Conservation (phyloP, 2,329 filamentous ascomycete genomes). For the Rosellinia necatrix region DNA sequence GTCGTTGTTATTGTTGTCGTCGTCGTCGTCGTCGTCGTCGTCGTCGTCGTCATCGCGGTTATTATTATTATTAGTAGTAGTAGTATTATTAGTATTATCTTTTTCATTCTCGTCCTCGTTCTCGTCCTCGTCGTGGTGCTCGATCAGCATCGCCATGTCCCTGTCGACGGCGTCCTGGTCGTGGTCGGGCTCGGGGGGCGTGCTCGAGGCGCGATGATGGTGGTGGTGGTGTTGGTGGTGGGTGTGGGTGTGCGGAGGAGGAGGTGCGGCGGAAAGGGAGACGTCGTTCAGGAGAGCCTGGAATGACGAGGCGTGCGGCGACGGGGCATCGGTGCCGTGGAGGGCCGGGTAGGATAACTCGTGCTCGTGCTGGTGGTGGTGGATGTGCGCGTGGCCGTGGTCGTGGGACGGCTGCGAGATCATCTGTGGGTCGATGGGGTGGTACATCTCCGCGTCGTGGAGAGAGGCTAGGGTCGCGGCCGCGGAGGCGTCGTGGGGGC, state of each 20-base stretch:
- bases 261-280: slow-evolving; percentile 4
- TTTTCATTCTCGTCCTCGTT: too few species aligned
- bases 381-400: slow-evolving; percentile 50
- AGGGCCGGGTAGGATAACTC: too few species aligned
- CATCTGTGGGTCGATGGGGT: slow-evolving; percentile 65
- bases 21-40: slow-evolving; percentile 41
- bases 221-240: background rate
- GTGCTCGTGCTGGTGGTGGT: too few species aligned
- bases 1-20: slow-evolving; percentile 34
- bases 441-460: slow-evolving; percentile 47
- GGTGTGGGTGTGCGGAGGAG: background rate
- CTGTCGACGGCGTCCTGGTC: slow-evolving; percentile 34
- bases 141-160: slow-evolving; percentile 41
- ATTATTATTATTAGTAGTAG: too few species aligned
- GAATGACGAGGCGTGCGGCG: too few species aligned
- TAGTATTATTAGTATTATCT: too few species aligned
- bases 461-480: slow-evolving; percentile 36
- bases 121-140: too few species aligned
- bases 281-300: slow-evolving; percentile 58
- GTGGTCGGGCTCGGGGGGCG: slow-evolving; percentile 15
- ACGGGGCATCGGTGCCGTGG: too few species aligned
- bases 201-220: background rate
- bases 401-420: slow-evolving; percentile 48
- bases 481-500: slow-evolving; percentile 31
- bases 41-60: slow-evolving; percentile 28